These are phyloP conservation scores for Kappamyces sp. DNA, from an alignment of 192 early-diverging fungal genomes.

Conservation along the genomic window DNA sequence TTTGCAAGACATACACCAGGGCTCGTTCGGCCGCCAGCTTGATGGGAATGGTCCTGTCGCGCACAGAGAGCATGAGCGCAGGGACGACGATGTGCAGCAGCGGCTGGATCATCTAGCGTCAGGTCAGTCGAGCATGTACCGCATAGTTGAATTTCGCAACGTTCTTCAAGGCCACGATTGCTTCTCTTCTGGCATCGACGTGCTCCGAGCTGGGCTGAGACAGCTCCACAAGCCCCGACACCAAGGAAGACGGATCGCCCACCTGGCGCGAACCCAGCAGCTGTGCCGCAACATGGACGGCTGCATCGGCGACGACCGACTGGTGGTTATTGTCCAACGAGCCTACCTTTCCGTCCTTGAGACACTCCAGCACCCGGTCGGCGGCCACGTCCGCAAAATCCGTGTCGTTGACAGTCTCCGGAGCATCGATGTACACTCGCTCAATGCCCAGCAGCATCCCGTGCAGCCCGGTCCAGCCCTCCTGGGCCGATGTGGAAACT, in stretches of 20 bases:
- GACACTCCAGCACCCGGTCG: not conserved
- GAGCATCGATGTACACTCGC: conserved; percentile 39
- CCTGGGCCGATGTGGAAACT: conserved; percentile 4
- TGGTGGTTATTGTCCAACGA: conserved; percentile 2
- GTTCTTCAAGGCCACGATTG: conserved; percentile 37
- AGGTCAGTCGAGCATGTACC: conserved; percentile 22
- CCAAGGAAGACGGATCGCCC: not conserved
- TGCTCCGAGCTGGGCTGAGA: not conserved
- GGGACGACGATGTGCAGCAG: conserved; percentile 52
- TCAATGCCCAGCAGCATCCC: conserved; percentile 44
- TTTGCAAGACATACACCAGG: conserved; percentile 61
- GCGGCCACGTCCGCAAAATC: conserved; percentile 6
- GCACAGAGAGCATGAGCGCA: conserved; percentile 63
- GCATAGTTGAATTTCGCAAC: conserved; percentile 29
- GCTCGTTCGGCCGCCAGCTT: conserved; percentile 83
- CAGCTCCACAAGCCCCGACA: not conserved
- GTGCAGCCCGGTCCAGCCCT: conserved; percentile 19
- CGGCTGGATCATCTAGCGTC: conserved; percentile 33
- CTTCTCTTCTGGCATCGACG: conserved; percentile 33
- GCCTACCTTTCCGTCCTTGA: conserved; percentile 23
- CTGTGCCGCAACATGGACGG: conserved; percentile 19
- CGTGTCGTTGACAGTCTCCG: conserved; percentile 36
- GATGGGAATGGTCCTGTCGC: conserved; percentile 73
- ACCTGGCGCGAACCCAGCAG: conserved; percentile 8
- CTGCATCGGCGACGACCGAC: conserved; percentile 25